These are phyloP conservation scores for Triticum aestivum DNA, from an alignment of 176 grass and related monocot genomes.

Conservation along the genomic window DNA sequence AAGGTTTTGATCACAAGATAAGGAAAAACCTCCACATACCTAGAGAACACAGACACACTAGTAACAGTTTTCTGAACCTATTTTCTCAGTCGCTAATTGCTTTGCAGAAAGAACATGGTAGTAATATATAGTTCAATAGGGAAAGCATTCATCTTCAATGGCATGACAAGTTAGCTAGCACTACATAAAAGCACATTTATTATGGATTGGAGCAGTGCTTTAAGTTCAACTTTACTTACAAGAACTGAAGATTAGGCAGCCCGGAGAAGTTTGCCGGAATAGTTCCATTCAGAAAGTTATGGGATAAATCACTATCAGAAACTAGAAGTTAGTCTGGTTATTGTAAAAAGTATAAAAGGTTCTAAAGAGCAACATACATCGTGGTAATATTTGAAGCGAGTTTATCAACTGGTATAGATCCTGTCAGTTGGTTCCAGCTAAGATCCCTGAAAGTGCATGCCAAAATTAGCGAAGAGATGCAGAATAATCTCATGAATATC, in stretches of 20 bases:
- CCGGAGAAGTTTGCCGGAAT: constrained; percentile 73
- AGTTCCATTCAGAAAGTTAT: constrained; percentile 73
- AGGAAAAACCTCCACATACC: not conserved
- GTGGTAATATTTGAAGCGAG: constrained; percentile 76
- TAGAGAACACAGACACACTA: not conserved
- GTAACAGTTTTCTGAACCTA: not conserved
- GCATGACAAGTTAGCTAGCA: not conserved
- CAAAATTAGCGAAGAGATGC: not conserved
- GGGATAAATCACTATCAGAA: constrained; percentile 64
- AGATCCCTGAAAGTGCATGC: constrained; percentile 86
- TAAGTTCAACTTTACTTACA: constrained; percentile 61
- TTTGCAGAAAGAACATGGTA: not conserved
- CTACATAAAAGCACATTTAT: not conserved
- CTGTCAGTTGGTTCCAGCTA: constrained; percentile 85
- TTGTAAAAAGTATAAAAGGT: not conserved
- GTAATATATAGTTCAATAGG: constrained; percentile 20
- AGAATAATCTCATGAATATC: not conserved
- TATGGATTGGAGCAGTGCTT: not conserved
- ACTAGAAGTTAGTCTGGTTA: constrained; percentile 11
- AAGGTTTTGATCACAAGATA: not conserved
- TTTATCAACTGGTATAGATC: constrained; percentile 66
- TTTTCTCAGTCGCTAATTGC: not conserved
- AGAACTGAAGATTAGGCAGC: constrained; percentile 68
- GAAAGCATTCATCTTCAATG: not conserved
- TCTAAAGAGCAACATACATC: constrained; percentile 51